Evolutionary conservation across 2,329 filamentous ascomycete genomes (phyloP).

Genomic region (Myriosclerotinia curreyana): DNA sequence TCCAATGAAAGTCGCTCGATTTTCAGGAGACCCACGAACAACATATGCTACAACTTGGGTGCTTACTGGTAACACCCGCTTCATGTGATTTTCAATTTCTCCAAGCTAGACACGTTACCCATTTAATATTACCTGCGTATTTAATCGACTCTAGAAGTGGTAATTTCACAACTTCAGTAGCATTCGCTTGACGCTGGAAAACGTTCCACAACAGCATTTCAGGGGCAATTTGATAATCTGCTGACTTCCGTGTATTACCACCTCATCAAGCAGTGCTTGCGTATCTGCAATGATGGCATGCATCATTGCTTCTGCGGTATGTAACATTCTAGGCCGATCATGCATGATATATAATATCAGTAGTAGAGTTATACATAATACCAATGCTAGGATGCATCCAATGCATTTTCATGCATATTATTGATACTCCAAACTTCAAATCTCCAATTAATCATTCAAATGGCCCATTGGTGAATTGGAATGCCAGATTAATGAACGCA

Average conservation of each 20-base stretch:
- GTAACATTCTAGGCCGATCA: too few species aligned
- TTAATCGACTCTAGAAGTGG: not conserved
- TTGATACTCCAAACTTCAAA: too few species aligned
- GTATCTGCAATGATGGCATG: not conserved
- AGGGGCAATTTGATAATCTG: not conserved
- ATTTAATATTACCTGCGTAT: conserved; percentile 1
- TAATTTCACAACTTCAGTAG: not conserved
- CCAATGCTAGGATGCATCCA: too few species aligned
- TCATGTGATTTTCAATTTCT: conserved; percentile 10
- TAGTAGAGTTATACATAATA: too few species aligned
- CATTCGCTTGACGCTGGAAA: not conserved
- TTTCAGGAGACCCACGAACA: not conserved
- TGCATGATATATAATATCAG: too few species aligned
- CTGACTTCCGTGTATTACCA: not conserved
- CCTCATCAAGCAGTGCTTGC: not conserved
- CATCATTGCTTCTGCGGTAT: not conserved
- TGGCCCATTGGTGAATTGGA: too few species aligned
- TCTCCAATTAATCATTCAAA: too few species aligned
- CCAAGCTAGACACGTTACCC: conserved; percentile 2
- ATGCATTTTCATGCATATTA: too few species aligned
- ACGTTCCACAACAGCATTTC: not conserved
- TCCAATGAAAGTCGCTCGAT: not conserved
- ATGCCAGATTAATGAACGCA: too few species aligned
- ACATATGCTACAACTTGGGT: not conserved
- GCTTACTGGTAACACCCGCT: not conserved